A percentile compares a stretch with the other conserved stretches of the same genome.
Conservation (phyloP, 139 green algal species). For the Ettlia oleoabundans region DNA sequence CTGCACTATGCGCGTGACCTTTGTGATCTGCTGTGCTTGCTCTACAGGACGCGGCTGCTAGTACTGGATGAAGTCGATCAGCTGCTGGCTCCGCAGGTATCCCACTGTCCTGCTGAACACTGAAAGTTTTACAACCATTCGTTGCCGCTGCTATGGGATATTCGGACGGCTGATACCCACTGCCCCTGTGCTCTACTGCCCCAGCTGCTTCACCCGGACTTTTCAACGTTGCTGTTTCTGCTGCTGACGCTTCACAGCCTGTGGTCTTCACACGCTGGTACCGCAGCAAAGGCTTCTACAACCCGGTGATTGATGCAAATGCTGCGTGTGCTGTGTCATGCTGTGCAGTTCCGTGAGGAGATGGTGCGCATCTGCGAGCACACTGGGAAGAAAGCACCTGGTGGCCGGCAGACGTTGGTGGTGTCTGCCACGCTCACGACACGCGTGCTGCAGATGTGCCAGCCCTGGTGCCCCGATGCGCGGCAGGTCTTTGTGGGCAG, state of each 20-base stretch:
- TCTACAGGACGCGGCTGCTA: conserved; percentile 54
- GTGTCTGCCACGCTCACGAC: conserved; percentile 83
- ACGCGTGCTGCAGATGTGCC: conserved; percentile 58
- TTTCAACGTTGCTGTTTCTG: too few species aligned
- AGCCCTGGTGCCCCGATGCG: conserved; percentile 66
- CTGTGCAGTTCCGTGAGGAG: conserved; percentile 78
- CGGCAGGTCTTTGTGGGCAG: conserved; percentile 49
- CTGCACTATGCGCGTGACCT: too few species aligned
- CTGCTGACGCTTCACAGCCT: background rate
- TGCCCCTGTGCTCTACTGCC: too few species aligned
- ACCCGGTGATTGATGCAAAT: too few species aligned
- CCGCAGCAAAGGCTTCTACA: background rate
- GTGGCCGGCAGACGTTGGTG: conserved; percentile 75
- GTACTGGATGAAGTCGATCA: conserved; percentile 87
- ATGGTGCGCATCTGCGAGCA: conserved; percentile 72
- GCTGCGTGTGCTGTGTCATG: too few species aligned
- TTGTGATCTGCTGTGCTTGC: background rate
- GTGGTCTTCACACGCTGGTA: background rate
- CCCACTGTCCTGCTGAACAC: background rate
- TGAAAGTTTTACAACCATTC: background rate
- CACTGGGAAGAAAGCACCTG: conserved; percentile 61
- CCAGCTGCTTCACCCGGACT: too few species aligned
- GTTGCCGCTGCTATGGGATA: background rate
- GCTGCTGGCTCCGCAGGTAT: conserved; percentile 71
- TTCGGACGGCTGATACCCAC: too few species aligned